Evolutionary conservation across 2,329 filamentous ascomycete genomes (phyloP).

Genomic region (Neonectria hederae): DNA sequence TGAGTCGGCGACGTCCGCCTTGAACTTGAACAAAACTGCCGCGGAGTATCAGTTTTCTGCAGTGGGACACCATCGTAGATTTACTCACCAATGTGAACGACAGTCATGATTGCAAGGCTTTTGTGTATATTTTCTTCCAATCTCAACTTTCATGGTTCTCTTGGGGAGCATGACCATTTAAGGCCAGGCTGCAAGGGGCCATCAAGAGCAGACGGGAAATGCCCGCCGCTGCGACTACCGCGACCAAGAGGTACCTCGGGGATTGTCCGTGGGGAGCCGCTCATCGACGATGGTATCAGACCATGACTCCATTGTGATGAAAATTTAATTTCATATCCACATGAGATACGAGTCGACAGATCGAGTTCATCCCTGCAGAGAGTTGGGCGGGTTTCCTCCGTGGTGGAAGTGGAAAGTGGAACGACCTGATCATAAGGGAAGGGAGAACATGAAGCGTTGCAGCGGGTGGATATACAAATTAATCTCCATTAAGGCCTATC

Average conservation of each 20-base stretch:
- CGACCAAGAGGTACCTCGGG: background rate
- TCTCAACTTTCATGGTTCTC: background rate
- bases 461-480: background rate
- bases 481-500: background rate
- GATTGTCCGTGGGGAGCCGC: background rate
- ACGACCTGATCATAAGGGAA: background rate
- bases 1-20: slow-evolving; percentile 50
- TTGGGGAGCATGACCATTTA: slow-evolving; percentile 2
- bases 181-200: background rate
- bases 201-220: slow-evolving; percentile 9
- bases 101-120: slow-evolving; percentile 41
- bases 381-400: background rate
- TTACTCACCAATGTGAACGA: slow-evolving; percentile 48
- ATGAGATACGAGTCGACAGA: background rate
- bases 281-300: background rate
- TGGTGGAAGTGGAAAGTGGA: background rate
- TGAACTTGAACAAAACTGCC: slow-evolving; percentile 61
- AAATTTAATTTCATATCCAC: background rate
- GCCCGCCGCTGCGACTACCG: background rate
- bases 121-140: background rate
- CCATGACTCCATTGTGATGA: background rate
- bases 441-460: background rate
- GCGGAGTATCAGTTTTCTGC: background rate
- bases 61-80: accelerated
- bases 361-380: background rate